Percentiles rank a stretch among this genome's conserved stretches.
Evolutionary conservation across 441 rosid genomes (phyloP).

Genomic region (Pelargonium hybrid): DNA sequence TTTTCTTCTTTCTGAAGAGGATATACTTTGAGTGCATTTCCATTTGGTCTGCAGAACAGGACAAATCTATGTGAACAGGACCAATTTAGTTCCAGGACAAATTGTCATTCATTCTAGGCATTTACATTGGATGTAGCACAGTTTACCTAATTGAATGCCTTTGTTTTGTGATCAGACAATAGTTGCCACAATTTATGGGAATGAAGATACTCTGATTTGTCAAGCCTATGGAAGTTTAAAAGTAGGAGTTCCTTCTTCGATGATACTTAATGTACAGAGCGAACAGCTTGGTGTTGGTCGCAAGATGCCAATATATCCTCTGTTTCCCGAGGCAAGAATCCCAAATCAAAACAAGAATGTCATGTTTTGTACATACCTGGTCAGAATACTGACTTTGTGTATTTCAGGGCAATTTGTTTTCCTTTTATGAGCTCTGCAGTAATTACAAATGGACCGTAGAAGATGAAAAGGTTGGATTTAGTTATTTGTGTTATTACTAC

Average conservation of each 20-base stretch:
- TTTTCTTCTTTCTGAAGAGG: background rate
- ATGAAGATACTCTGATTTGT: slow-evolving; percentile 48
- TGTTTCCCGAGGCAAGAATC: slow-evolving; percentile 67
- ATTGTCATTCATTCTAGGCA: background rate
- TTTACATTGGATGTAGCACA: slow-evolving; percentile 10
- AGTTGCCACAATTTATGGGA: slow-evolving; percentile 56
- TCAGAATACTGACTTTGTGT: slow-evolving; percentile 24
- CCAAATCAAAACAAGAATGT: slow-evolving; percentile 20
- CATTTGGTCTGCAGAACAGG: background rate
- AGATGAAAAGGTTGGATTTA: slow-evolving; percentile 54
- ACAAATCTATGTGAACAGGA: slow-evolving; percentile 8
- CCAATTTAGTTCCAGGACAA: background rate
- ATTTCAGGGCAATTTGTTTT: slow-evolving; percentile 73
- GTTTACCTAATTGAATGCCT: slow-evolving; percentile 16
- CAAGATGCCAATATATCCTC: slow-evolving; percentile 70
- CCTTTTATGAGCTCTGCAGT: slow-evolving; percentile 76
- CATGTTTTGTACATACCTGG: slow-evolving; percentile 10
- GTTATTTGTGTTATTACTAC: slow-evolving; percentile 2
- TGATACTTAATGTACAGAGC: slow-evolving; percentile 60
- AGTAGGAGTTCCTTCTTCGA: slow-evolving; percentile 69
- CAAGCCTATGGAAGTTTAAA: slow-evolving; percentile 52
- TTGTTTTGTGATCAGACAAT: slow-evolving; percentile 46
- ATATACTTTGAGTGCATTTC: background rate
- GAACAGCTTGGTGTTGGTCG: slow-evolving; percentile 68
- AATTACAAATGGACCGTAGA: slow-evolving; percentile 62